A percentile compares a stretch with the other conserved stretches of the same genome.
These are phyloP conservation scores for Plantago major DNA, from an alignment of 257 asterid genomes.

Conservation along the genomic window DNA sequence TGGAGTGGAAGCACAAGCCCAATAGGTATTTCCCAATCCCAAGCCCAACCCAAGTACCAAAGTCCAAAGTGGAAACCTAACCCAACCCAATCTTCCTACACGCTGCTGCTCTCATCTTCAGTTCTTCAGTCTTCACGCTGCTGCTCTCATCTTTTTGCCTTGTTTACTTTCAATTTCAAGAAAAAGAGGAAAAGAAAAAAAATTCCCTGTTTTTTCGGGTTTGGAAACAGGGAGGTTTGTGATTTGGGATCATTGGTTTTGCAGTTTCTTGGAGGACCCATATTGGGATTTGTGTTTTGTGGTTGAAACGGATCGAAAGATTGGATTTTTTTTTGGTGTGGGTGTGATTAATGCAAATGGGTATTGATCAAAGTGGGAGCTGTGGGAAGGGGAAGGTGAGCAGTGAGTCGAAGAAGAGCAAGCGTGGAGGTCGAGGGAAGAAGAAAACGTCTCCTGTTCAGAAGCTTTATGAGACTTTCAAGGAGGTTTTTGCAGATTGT, in stretches of 20 bases:
- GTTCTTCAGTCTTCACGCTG: too few species aligned
- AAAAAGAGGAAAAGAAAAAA: not conserved
- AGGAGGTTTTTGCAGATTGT: constrained; percentile 70
- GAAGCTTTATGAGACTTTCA: constrained; percentile 66
- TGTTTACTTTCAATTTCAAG: constrained; percentile 4
- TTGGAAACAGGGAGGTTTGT: too few species aligned
- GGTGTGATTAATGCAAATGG: constrained; percentile 41
- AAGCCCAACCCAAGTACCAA: too few species aligned
- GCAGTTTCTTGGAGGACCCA: not conserved
- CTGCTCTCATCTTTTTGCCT: not conserved
- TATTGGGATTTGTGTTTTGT: constrained; percentile 13
- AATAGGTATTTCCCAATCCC: too few species aligned
- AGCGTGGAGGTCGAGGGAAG: constrained; percentile 24
- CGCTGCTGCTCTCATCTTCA: too few species aligned
- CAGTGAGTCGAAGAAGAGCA: constrained; percentile 42
- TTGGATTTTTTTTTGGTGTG: constrained; percentile 17
- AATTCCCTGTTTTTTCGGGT: constrained; percentile 8
- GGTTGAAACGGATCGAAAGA: constrained; percentile 1
- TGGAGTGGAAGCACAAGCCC: too few species aligned
- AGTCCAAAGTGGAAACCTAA: too few species aligned
- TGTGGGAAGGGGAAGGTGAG: constrained; percentile 45
- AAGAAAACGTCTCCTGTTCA: constrained; percentile 50
- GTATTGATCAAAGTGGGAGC: constrained; percentile 49
- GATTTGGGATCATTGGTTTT: not conserved
- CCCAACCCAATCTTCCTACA: too few species aligned